These are phyloP conservation scores for Delonix regia DNA, from an alignment of 306 rosid genomes.

Conservation along the genomic window DNA sequence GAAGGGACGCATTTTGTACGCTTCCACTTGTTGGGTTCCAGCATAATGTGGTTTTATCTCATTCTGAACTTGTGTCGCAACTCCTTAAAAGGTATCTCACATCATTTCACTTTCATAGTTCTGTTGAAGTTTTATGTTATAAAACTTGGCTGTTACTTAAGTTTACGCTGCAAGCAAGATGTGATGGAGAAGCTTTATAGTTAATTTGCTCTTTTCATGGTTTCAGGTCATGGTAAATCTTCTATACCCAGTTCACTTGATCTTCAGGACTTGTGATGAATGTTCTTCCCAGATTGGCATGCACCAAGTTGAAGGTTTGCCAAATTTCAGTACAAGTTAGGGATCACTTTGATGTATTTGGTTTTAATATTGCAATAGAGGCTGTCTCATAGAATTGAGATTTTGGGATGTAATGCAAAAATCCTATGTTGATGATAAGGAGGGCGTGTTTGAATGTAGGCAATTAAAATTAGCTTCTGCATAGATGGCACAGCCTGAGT, in stretches of 20 bases:
- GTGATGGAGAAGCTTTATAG: constrained; percentile 26
- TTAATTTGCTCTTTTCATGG: constrained; percentile 12
- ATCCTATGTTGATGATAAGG: not conserved
- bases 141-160: constrained; percentile 18
- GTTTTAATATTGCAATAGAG: constrained; percentile 9
- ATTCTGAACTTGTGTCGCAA: constrained; percentile 16
- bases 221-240: constrained; percentile 33
- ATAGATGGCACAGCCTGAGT: not conserved
- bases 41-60: constrained; percentile 38
- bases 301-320: constrained; percentile 1
- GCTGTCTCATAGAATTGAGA: not conserved
- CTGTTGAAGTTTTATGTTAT: not conserved
- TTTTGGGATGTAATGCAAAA: not conserved
- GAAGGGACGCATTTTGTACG: constrained; percentile 75
- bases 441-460: not conserved
- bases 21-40: constrained; percentile 78
- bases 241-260: constrained; percentile 5
- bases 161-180: constrained; percentile 20
- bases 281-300: constrained; percentile 23
- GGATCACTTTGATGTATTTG: not conserved
- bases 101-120: not conserved
- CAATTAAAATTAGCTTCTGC: not conserved
- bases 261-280: constrained; percentile 11
- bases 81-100: constrained; percentile 25
- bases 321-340: not conserved